Evolutionary conservation across 2,329 filamentous ascomycete species (phyloP).

Genomic region (Colletotrichum sp.): DNA sequence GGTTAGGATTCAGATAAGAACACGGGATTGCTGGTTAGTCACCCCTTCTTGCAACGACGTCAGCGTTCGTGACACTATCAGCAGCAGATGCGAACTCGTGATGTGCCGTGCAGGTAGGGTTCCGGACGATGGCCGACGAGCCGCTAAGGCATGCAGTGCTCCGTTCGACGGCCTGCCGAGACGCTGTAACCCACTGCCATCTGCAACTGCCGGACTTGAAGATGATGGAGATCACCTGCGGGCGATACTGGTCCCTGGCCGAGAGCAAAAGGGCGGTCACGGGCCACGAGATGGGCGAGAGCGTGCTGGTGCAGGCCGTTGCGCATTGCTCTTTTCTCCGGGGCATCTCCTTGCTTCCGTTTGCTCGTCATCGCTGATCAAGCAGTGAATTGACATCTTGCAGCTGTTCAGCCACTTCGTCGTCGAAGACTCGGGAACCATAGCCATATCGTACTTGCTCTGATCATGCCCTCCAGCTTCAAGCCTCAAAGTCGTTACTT

Average conservation of each 20-base stretch:
- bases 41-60: not conserved
- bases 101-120: not conserved
- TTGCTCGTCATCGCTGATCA: not conserved
- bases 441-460: not conserved
- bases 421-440: not conserved
- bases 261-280: not conserved
- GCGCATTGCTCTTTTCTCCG: not conserved
- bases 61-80: not conserved
- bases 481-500: not conserved
- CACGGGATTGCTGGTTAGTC: not conserved
- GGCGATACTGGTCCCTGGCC: slow-evolving; percentile 6
- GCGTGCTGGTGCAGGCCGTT: not conserved
- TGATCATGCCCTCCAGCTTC: not conserved
- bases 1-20: not conserved
- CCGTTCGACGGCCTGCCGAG: not conserved
- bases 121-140: not conserved
- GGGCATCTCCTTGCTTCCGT: not conserved
- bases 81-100: not conserved
- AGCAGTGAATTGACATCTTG: not conserved
- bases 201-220: not conserved
- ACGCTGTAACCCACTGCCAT: not conserved
- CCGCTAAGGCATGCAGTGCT: not conserved
- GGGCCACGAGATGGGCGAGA: not conserved
- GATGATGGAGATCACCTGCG: not conserved
- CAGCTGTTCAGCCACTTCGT: not conserved